These are phyloP conservation scores for Bipolaris gigantea DNA, from an alignment of 2,329 filamentous ascomycete genomes.

Conservation along the genomic window DNA sequence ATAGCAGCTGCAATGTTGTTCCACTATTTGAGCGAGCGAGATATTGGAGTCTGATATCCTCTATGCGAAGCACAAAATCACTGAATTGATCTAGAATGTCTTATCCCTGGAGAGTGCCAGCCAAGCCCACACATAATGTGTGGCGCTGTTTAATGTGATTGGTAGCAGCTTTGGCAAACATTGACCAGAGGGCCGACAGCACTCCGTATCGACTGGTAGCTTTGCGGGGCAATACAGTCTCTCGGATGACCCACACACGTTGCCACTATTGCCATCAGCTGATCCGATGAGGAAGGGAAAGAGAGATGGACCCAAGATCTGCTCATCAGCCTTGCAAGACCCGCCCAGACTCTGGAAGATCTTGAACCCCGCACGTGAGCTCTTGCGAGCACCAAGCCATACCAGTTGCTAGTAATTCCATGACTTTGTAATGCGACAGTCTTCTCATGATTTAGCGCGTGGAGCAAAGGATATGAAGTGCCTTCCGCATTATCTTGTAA, in stretches of 20 bases:
- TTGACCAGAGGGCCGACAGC: conserved; percentile 25
- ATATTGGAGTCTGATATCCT: conserved; percentile 14
- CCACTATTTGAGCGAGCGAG: neutral
- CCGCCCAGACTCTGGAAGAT: conserved; percentile 16
- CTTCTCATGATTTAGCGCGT: conserved; percentile 9
- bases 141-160: conserved; percentile 18
- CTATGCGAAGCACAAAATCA: conserved; percentile 19
- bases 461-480: conserved; percentile 1
- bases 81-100: conserved; percentile 18
- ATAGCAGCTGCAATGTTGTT: conserved; percentile 19
- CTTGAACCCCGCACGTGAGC: conserved; percentile 5
- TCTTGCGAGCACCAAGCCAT: conserved; percentile 6
- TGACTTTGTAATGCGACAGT: neutral
- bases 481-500: conserved; percentile 20
- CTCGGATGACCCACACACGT: conserved; percentile 29
- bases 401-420: conserved; percentile 2
- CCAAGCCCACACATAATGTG: conserved; percentile 9
- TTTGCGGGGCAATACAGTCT: conserved; percentile 24
- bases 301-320: conserved; percentile 10
- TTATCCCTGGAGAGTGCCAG: conserved; percentile 10
- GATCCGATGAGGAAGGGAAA: neutral
- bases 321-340: conserved; percentile 19
- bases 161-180: conserved; percentile 23
- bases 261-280: conserved; percentile 15
- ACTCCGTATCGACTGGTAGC: conserved; percentile 22